A percentile compares a stretch with the other conserved stretches of the same genome.
phyloP scores from a whole-genome alignment of 805 yeast species.

The Yueomyces sp. region DNA sequence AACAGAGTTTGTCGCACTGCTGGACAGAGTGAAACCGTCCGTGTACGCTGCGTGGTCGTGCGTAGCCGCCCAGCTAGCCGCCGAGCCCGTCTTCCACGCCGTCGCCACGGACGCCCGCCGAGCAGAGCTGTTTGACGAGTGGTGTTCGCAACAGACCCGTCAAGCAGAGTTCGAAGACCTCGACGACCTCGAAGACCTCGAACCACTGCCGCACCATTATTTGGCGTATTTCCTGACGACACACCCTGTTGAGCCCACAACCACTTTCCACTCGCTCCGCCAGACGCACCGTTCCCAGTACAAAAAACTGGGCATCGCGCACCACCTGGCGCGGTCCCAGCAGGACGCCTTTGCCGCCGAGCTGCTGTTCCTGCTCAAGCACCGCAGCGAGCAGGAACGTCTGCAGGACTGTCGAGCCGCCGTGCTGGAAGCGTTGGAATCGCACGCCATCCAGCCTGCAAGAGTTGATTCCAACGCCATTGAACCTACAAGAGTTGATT shows the following conservation, averaged over 20 bases:
- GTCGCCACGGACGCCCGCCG: conserved; percentile 26
- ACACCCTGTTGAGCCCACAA: background rate
- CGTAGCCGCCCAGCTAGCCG: conserved; percentile 28
- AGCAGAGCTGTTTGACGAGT: conserved; percentile 30
- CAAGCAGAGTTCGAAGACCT: too few relatives aligned
- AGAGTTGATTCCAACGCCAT: too few relatives aligned
- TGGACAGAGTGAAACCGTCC: conserved; percentile 25
- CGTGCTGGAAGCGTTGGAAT: too few relatives aligned
- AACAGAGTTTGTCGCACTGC: conserved; percentile 22
- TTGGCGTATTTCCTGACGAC: background rate
- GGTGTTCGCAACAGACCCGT: conserved; percentile 23
- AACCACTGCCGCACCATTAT: background rate
- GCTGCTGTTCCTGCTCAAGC: background rate
- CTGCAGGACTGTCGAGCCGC: too few relatives aligned
- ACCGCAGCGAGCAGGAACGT: too few relatives aligned
- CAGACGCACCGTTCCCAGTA: too few relatives aligned
- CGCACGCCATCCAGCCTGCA: too few relatives aligned
- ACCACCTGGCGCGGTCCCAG: too few relatives aligned
- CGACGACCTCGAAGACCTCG: background rate
- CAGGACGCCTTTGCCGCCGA: background rate
- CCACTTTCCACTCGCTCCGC: background rate
- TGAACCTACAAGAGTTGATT: too few relatives aligned
- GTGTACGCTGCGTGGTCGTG: conserved; percentile 37
- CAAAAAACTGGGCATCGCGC: too few relatives aligned
- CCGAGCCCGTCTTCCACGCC: conserved; percentile 29